Evolutionary conservation across 176 grass and related monocot species (phyloP), one percentile per base, ranked within the genome.

Genomic region (Rhipidocladum racemiflorum): DNA sequence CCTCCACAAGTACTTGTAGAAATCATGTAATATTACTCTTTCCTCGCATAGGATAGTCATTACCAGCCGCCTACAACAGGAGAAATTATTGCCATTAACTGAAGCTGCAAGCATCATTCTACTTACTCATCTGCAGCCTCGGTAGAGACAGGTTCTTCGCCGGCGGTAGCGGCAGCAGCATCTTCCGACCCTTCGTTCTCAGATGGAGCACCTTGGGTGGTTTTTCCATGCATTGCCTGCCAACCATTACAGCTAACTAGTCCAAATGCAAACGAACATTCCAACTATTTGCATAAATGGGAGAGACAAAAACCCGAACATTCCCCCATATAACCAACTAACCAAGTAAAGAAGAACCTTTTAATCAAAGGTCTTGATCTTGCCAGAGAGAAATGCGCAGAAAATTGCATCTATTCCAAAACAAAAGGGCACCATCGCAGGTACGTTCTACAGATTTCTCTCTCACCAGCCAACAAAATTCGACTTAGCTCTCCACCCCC

Each of bases 151-250:
- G 34, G n/a, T 32, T 76, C 78, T 55, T 65, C 85, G 11, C 24
- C 5, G 12, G 74, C 69, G 6, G 29, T 5, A 9, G 74, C 48
- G 63, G 73, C 68, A 9, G 39, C 5, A 28, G 59, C 46, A 69
- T 43, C 35, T 25, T 65, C 73, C 34, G 25, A 12, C 68, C 91
- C 79, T 64, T 68, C 70, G 59, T 84, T 64, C 75, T 77, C 71
- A 32, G 46, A 70, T 57, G 71, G 29, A 55, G 75, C 45, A 24
- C 16, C 62, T 6, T 50, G 57, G n/a, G 70, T 56, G 35, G 46
- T 86, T 43, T 81, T 83, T 44, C 50, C 63, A 78, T 91, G 92
- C 86, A 88, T 84, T 74, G 21, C 76, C 92, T 91, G 66, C 35
- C 68, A 79, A 68, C 4, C 30, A 85, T 44, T 40, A 60, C 40